Conservation (phyloP, 164 flowering plant species). For the Houttuynia cordata region DNA sequence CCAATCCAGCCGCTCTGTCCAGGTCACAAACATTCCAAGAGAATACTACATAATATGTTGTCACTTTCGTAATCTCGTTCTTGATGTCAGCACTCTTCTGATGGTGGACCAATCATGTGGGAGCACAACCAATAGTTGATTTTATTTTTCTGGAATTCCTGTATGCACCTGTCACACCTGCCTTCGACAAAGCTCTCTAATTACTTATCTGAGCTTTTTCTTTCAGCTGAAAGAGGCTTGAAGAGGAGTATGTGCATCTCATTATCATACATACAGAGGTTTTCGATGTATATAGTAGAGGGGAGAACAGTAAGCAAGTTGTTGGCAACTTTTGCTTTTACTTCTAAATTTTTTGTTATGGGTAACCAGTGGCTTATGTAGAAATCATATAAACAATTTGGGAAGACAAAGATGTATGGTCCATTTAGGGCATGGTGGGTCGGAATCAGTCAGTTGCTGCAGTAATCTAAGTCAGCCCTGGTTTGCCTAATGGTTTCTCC, state of each 20-base stretch:
- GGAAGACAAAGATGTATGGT: neutral
- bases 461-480: too few relatives aligned
- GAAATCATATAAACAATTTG: neutral
- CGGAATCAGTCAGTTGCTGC: too few relatives aligned
- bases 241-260: neutral
- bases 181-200: neutral
- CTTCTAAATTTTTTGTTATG: too few relatives aligned
- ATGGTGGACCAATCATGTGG: slow-evolving; percentile 2
- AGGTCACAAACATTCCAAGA: slow-evolving; percentile 41
- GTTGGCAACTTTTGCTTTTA: slow-evolving; percentile 1
- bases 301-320: slow-evolving; percentile 1
- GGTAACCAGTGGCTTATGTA: neutral
- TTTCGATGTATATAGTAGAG: slow-evolving; percentile 11
- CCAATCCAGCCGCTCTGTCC: slow-evolving; percentile 43
- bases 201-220: neutral
- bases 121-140: neutral
- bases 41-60: slow-evolving; percentile 11
- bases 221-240: neutral
- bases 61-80: neutral
- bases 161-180: neutral
- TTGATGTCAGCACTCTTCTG: neutral
- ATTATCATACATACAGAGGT: neutral
- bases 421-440: neutral
- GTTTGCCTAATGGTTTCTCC: slow-evolving; percentile 19
- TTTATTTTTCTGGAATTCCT: neutral